These are phyloP conservation scores for Plasmodium knowlesi DNA, from an alignment of 169 alveolate species.

Conservation along the genomic window DNA sequence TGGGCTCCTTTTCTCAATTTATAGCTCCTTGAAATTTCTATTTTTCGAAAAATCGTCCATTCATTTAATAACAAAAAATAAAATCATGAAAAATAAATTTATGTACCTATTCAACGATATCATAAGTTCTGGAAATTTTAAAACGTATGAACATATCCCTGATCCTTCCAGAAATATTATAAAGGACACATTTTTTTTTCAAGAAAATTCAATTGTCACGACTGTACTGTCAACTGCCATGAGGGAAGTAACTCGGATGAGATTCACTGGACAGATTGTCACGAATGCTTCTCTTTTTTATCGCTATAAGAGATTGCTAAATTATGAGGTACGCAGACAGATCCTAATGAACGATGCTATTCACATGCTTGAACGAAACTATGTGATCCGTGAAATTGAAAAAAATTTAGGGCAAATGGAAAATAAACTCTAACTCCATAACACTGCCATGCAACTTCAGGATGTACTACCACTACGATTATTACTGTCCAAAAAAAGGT, in stretches of 20 bases:
- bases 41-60: slow-evolving; percentile 16
- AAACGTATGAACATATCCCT: not conserved
- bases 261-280: slow-evolving; percentile 17
- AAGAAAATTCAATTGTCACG: slow-evolving; percentile 4
- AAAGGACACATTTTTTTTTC: not conserved
- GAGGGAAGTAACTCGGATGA: slow-evolving; percentile 5
- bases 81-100: slow-evolving; percentile 12
- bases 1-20: slow-evolving; percentile 22
- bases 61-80: slow-evolving; percentile 8
- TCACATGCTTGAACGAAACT: slow-evolving; percentile 5
- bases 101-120: slow-evolving; percentile 17
- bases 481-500: not conserved
- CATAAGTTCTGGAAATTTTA: slow-evolving; percentile 14
- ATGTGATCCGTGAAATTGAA: slow-evolving; percentile 10
- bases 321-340: not conserved
- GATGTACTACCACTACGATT: not conserved
- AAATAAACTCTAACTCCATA: not conserved
- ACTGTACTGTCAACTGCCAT: slow-evolving; percentile 14
- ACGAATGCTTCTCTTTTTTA: slow-evolving; percentile 5
- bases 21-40: slow-evolving; percentile 23
- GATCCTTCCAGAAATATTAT: slow-evolving; percentile 8
- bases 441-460: not conserved
- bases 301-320: not conserved
- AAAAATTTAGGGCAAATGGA: not conserved
- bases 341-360: not conserved